A percentile compares a stretch with the other conserved stretches of the same genome.
These are phyloP conservation scores for Mucor ambiguus DNA, from an alignment of 371 early-diverging fungal species.

Conservation along the genomic window DNA sequence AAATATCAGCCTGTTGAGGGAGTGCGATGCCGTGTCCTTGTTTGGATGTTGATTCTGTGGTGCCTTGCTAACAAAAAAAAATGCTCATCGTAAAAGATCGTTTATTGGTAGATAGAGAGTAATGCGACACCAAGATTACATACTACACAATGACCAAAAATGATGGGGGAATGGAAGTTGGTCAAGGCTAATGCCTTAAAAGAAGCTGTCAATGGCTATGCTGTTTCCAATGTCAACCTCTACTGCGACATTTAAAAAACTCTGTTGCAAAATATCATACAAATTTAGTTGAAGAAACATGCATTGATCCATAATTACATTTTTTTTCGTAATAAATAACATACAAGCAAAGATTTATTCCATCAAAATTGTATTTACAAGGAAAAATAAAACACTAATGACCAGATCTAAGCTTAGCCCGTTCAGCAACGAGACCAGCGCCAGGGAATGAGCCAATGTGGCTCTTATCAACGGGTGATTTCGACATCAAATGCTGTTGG, in stretches of 20 bases:
- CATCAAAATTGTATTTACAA: background rate
- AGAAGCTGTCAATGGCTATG: background rate
- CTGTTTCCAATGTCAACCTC: too few relatives aligned
- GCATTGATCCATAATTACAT: too few relatives aligned
- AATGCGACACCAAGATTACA: background rate
- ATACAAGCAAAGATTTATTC: background rate
- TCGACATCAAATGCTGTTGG: conserved; percentile 29
- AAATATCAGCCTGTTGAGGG: too few relatives aligned
- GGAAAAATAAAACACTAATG: background rate
- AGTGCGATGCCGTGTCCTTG: too few relatives aligned
- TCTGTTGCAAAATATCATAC: too few relatives aligned
- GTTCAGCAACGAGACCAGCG: conserved; percentile 15
- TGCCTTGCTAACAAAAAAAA: too few relatives aligned
- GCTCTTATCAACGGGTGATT: background rate
- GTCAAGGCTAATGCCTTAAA: background rate
- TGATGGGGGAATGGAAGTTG: background rate
- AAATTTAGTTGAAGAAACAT: too few relatives aligned
- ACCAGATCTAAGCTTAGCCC: conserved; percentile 7
- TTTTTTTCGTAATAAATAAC: too few relatives aligned
- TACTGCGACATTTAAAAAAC: too few relatives aligned
- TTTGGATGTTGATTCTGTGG: too few relatives aligned
- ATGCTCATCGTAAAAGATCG: too few relatives aligned
- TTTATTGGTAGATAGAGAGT: too few relatives aligned
- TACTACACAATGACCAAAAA: background rate
- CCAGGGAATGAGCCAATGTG: conserved; percentile 15